Evolutionary conservation across 495 filamentous ascomycete genomes (phyloP).

Genomic region (Podospora didyma): DNA sequence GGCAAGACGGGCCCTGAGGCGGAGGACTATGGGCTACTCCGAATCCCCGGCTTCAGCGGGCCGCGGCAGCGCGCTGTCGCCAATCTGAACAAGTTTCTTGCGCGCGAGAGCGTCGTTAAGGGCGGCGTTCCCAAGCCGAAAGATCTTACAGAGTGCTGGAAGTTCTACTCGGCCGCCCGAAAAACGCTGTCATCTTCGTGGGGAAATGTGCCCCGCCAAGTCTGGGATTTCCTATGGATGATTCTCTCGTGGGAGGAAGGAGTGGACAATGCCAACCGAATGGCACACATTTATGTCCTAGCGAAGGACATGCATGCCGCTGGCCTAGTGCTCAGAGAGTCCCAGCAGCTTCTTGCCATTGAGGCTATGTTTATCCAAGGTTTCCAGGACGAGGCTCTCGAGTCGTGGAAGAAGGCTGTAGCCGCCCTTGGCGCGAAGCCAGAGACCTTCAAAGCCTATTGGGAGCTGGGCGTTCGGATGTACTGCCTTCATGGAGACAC

Average conservation of each 20-base stretch:
- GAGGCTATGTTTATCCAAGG: constrained; percentile 60
- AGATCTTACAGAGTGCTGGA: constrained; percentile 38
- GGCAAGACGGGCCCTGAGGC: constrained; percentile 25
- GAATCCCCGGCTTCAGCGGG: constrained; percentile 23
- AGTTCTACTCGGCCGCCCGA: constrained; percentile 39
- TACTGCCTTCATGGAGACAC: constrained; percentile 56
- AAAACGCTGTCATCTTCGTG: constrained; percentile 40
- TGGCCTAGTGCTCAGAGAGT: constrained; percentile 46
- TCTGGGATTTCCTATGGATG: constrained; percentile 56
- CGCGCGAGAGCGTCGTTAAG: constrained; percentile 24
- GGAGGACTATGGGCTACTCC: constrained; percentile 19
- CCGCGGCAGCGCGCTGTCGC: constrained; percentile 18
- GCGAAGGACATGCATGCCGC: constrained; percentile 57
- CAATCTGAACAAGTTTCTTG: constrained; percentile 25
- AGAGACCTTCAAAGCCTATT: constrained; percentile 53
- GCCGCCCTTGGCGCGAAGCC: constrained; percentile 48
- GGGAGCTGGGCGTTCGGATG: constrained; percentile 66
- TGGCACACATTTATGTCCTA: constrained; percentile 56
- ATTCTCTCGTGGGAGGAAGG: constrained; percentile 33
- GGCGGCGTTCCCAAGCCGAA: constrained; percentile 25
- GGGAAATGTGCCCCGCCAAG: constrained; percentile 40
- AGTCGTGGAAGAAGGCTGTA: constrained; percentile 60
- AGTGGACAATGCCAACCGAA: constrained; percentile 46
- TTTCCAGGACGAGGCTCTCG: constrained; percentile 54
- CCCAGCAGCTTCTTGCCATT: constrained; percentile 61